Base-by-base conservation (phyloP, 176 grass and related monocot genomes). In the Olyra latifolia region DNA sequence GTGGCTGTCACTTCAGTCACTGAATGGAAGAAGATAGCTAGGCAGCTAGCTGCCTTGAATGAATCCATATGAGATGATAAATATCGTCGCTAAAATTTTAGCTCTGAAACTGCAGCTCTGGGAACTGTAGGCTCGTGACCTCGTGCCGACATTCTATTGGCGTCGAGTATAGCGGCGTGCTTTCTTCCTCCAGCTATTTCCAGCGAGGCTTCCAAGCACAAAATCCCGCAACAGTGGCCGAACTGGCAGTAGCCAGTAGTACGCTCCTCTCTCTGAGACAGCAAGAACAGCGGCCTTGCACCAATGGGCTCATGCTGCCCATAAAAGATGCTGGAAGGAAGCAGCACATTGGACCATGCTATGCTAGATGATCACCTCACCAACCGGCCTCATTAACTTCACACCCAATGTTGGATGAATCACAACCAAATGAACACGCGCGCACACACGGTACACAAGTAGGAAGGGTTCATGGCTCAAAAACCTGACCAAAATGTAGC, bases 261-360 rank as follows among this genome's bases (percentile, higher is more conserved):
- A 46, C n/a, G 29, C 30, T 45, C 40, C 39, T 58, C n/a, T n/a
- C n/a, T 78, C 65, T 53, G 74, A 75, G 48, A 67, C 62, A 42
- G 61, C 70, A 74, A 72, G 35, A 69, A 39, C 60, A 76, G 54
- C 54, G 45, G 74, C 15, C 15, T 40, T 78, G 56, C 57, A 88
- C 79, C 56, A 0, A 57, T 17, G 78, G 10, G 66, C 67, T 56
- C 80, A 59, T 58, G 49, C 48, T 64, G 8, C 58, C 38, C 62
- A 54, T 54, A 42, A 46, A 88, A 75, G 82, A 76, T 85, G 87
- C 81, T 58, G 71, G 81, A 80, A 70, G 38, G 55, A 69, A 69
- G 76, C 62, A 80, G 70, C 25, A 8, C 30, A 77, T 77, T 79
- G 50, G 80, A 83, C 86, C 86, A 88, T 83, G 23, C 74, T n/a